Conservation (phyloP, 2,329 filamentous ascomycete genomes). For the Geosmithia putterillii region DNA sequence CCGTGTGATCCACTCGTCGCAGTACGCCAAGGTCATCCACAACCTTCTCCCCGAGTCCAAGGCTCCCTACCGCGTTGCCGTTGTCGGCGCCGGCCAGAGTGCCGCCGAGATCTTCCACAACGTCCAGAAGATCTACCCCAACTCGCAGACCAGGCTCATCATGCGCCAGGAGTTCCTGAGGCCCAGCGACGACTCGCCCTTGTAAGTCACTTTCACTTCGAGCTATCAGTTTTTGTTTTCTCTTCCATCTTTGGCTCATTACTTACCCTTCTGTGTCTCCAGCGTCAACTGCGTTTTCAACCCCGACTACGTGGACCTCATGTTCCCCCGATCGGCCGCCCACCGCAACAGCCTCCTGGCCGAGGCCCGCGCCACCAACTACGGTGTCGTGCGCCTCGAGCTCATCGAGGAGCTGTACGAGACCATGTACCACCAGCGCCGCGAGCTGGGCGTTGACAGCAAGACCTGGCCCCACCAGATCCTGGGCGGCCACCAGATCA, state of each 20-base stretch:
- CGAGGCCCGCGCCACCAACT: conserved; percentile 78
- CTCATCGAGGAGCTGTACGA: conserved; percentile 85
- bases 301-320: conserved; percentile 65
- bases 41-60: conserved; percentile 43
- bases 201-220: conserved; percentile 53
- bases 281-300: conserved; percentile 97
- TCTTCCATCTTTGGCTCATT: not conserved
- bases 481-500: conserved; percentile 54
- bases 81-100: conserved; percentile 83
- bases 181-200: conserved; percentile 91
- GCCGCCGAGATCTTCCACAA: conserved; percentile 94
- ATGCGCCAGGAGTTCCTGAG: conserved; percentile 75
- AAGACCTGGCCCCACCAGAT: conserved; percentile 73
- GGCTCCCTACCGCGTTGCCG: conserved; percentile 60
- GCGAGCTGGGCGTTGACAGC: conserved; percentile 57
- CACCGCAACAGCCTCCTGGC: conserved; percentile 49
- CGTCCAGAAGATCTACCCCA: conserved; percentile 70
- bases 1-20: conserved; percentile 76
- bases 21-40: conserved; percentile 58
- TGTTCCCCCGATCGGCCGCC: conserved; percentile 55
- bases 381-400: conserved; percentile 83
- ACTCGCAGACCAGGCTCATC: conserved; percentile 63
- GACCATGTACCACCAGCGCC: conserved; percentile 73
- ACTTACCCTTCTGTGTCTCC: not conserved
- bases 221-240: not conserved